Percentiles rank a stretch among this genome's conserved stretches.
phyloP scores from a whole-genome alignment of 257 asterid species.

The Catharanthus roseus region DNA sequence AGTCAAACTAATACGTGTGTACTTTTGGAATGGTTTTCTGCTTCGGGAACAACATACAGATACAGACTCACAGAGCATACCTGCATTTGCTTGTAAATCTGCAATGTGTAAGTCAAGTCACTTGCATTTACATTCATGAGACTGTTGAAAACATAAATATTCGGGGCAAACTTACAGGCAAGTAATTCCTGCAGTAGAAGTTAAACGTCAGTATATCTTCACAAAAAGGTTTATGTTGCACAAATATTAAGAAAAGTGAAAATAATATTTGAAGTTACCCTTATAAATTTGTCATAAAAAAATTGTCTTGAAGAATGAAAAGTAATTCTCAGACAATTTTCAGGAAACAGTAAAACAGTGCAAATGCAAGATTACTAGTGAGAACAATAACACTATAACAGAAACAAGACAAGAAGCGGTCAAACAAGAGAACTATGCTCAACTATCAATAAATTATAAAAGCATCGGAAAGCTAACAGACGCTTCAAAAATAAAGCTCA shows the following conservation, averaged over 20 bases:
- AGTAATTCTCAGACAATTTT: neutral
- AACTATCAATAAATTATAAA: neutral
- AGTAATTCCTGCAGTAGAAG: conserved; percentile 60
- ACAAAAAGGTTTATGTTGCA: neutral
- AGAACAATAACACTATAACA: neutral
- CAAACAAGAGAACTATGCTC: neutral
- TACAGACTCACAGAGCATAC: conserved; percentile 29
- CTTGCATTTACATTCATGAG: conserved; percentile 89
- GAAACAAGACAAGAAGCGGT: neutral
- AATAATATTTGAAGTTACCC: neutral
- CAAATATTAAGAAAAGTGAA: neutral
- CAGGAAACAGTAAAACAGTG: neutral
- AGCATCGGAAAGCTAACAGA: neutral
- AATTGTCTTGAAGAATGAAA: neutral
- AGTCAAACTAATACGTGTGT: neutral
- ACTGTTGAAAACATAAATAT: conserved; percentile 73
- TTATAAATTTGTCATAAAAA: neutral
- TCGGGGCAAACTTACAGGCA: conserved; percentile 55
- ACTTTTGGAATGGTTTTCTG: neutral
- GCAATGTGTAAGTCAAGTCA: conserved; percentile 69
- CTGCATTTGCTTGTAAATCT: conserved; percentile 65
- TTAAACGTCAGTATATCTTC: conserved; percentile 21
- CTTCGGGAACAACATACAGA: neutral
- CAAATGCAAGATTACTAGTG: neutral
- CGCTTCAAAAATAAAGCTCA: neutral